Evolutionary conservation across 2,329 filamentous ascomycete genomes (phyloP), one percentile per base, ranked within the genome.

Genomic region (Penicillium sclerotiorum): DNA sequence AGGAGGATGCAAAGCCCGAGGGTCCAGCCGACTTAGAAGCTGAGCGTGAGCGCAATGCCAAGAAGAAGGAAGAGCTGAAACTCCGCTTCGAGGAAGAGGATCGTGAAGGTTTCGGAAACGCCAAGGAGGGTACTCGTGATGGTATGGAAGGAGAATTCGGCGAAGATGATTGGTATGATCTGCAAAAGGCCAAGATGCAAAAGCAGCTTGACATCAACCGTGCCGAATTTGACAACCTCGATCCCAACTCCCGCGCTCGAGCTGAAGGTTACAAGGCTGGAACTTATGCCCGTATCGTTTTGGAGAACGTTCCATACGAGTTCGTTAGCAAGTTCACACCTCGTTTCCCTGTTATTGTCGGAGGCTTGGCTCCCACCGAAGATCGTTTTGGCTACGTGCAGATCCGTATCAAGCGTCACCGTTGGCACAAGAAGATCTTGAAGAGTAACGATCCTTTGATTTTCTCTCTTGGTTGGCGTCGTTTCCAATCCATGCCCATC

Each of bases 381-480:
- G 92, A 97, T 70, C 86, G 95, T 43, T 96, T 96, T 69, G 95
- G 94, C 8, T 97, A 89, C 67, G 87, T 97, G 8, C 94, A 99
- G 72, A 87, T 96, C 50, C 86, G 95, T 43, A 95, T 99, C 78
- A 99, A 99, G 81, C 84, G 91, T 46, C 94, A 99, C 71, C 82
- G 94, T 59, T 99, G 95, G 95, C 94, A 99, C 77, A 96, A 96
- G 82, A 95, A 94, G 78, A 97, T 97, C 61, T 80, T 99, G 59
- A 99, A 99, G 78, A 97, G 91, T 27, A 96, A 95, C 68, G 94
- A 99, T 66, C 95, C 94, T 13, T 81, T 99, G 44, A 96, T 99
- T 68, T 94, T 99, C 78, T 96, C 92, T 2, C 80, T 99, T 36
- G 94, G 94, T 35, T 99, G 94, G 94, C 83, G 94, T 43, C 83